Evolutionary conservation across 495 filamentous ascomycete species (phyloP).

Genomic region (Patellaria atrata): DNA sequence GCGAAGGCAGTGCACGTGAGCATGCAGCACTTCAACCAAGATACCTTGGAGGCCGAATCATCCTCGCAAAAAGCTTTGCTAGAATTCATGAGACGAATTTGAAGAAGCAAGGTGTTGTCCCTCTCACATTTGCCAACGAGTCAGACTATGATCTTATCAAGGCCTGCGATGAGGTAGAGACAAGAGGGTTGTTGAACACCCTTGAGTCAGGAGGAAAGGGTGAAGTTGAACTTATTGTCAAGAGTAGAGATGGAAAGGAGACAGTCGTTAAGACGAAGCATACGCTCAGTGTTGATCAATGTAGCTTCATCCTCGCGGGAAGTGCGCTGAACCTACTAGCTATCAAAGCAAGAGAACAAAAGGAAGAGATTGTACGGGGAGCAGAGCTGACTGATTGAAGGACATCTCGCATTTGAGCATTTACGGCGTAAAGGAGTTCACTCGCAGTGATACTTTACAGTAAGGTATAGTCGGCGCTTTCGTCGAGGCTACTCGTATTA

Average conservation of each 20-base stretch:
- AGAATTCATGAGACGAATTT: constrained; percentile 97
- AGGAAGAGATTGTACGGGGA: constrained; percentile 17
- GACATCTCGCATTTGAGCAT: no score
- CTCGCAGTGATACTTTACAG: no score
- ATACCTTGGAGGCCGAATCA: constrained; percentile 77
- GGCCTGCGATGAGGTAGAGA: constrained; percentile 68
- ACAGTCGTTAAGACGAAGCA: constrained; percentile 52
- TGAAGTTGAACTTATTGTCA: constrained; percentile 53
- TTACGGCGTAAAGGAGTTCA: no score
- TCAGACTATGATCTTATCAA: constrained; percentile 73
- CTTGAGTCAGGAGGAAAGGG: constrained; percentile 64
- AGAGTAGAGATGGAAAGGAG: constrained; percentile 45
- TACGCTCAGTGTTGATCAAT: constrained; percentile 75
- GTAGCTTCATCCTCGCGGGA: constrained; percentile 78
- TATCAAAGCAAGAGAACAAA: constrained; percentile 30
- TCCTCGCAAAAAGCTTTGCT: constrained; percentile 84
- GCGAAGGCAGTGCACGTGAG: constrained; percentile 86
- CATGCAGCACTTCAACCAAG: constrained; percentile 94
- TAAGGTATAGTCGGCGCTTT: no score
- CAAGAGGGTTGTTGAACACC: constrained; percentile 70
- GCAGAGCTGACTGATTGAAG: constrained; percentile 18
- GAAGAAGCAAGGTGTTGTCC: constrained; percentile 97
- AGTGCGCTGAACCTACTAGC: constrained; percentile 84
- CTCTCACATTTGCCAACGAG: constrained; percentile 73
- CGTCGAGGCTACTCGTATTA: no score